Conservation (phyloP, 2,329 filamentous ascomycete species). For the Beauveria rudraprayagi region DNA sequence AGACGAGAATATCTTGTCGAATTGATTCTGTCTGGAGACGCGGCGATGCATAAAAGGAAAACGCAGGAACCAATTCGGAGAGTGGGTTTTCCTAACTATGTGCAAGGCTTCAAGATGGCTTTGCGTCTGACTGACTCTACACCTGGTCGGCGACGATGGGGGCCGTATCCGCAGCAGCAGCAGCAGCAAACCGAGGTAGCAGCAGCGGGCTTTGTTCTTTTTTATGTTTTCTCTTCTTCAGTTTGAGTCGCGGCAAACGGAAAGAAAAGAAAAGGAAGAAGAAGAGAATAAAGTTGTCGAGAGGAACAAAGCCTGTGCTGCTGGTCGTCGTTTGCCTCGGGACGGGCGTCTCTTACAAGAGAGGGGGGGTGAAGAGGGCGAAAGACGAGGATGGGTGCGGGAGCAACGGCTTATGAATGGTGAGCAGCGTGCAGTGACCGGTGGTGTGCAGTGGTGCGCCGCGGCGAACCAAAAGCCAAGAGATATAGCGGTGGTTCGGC, state of each 20-base stretch:
- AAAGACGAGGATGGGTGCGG: constrained; percentile 20
- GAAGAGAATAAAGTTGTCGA: neutral
- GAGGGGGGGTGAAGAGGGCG: constrained; percentile 18
- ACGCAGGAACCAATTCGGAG: neutral
- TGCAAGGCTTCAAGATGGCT: neutral
- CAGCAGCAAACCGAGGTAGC: neutral
- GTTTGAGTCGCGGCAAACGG: neutral
- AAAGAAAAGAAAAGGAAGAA: neutral
- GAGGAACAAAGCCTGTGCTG: neutral
- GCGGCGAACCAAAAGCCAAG: too few species aligned
- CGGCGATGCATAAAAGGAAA: neutral
- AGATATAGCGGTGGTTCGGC: neutral
- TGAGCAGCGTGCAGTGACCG: constrained; percentile 12
- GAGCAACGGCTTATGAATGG: constrained; percentile 35
- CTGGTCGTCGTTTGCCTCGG: constrained; percentile 12
- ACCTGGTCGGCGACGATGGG: constrained; percentile 5
- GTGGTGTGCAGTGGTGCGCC: constrained; percentile 6
- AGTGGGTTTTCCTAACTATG: neutral
- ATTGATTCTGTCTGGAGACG: neutral
- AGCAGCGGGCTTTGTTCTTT: neutral
- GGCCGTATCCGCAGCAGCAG: neutral
- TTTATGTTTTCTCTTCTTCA: neutral
- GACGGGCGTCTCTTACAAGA: constrained; percentile 24
- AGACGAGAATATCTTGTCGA: neutral
- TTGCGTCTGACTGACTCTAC: constrained; percentile 8